Evolutionary conservation across 2,329 filamentous ascomycete genomes (phyloP).

Genomic region (Aspergillus melleus): DNA sequence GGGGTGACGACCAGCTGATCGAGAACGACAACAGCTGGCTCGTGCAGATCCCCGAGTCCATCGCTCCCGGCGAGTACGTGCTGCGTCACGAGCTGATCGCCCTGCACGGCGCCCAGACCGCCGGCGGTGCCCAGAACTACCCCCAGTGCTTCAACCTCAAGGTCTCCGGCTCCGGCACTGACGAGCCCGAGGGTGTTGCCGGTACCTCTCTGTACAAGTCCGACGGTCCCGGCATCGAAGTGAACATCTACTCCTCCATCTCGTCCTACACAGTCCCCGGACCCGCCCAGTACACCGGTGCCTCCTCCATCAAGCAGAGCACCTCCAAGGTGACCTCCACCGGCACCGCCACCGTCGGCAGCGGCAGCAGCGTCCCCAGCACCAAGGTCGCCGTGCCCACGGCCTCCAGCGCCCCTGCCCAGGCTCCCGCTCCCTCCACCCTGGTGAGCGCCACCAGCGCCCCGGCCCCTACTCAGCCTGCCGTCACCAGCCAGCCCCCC

Average conservation of each 20-base stretch:
- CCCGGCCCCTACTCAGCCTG: not conserved
- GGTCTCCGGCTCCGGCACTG: conserved; percentile 52
- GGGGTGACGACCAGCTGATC: conserved; percentile 55
- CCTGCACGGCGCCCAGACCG: conserved; percentile 43
- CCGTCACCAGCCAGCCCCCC: not conserved
- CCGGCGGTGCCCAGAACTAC: conserved; percentile 51
- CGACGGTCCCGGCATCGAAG: conserved; percentile 54
- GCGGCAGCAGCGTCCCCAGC: conserved; percentile 3
- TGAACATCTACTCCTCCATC: conserved; percentile 56
- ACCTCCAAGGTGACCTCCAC: conserved; percentile 16
- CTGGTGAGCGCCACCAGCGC: not conserved
- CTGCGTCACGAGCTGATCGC: conserved; percentile 55
- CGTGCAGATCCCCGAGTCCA: conserved; percentile 45
- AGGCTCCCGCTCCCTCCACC: not conserved
- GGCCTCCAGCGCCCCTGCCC: not conserved
- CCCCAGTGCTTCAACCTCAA: conserved; percentile 59
- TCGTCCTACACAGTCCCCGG: conserved; percentile 52
- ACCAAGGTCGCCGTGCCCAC: not conserved
- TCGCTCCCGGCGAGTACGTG: conserved; percentile 51
- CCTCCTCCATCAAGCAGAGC: conserved; percentile 13
- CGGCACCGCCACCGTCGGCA: conserved; percentile 9
- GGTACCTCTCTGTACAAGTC: conserved; percentile 56
- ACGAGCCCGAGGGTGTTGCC: conserved; percentile 45
- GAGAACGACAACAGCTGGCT: conserved; percentile 49
- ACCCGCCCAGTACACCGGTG: conserved; percentile 32